phyloP scores from a whole-genome alignment of 2,329 filamentous ascomycete genomes.

The Acephala macrosclerotiorum region DNA sequence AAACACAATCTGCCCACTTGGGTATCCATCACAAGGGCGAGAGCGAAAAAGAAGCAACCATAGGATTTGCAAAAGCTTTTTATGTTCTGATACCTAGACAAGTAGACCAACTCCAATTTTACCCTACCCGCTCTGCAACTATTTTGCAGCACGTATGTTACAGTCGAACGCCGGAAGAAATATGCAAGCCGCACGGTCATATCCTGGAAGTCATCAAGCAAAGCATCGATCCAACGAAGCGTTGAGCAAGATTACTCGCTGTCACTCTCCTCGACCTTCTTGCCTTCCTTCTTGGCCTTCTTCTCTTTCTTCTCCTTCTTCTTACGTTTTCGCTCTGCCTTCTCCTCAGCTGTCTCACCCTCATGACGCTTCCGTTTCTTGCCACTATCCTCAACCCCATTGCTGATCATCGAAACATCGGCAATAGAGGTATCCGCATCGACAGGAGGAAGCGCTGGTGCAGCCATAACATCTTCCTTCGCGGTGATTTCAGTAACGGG shows the following conservation, averaged over 20 bases:
- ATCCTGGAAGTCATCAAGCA: conserved; percentile 41
- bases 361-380: conserved; percentile 85
- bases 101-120: conserved; percentile 31
- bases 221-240: conserved; percentile 13
- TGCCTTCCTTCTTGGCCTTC: conserved; percentile 54
- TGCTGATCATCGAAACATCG: conserved; percentile 58
- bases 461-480: conserved; percentile 48
- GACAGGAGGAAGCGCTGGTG: conserved; percentile 47
- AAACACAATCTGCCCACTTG: neutral
- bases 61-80: neutral
- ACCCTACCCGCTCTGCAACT: conserved; percentile 30
- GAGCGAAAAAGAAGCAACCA: neutral
- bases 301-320: conserved; percentile 61
- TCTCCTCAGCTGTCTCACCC: conserved; percentile 75
- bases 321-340: conserved; percentile 58
- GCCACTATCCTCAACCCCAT: conserved; percentile 62
- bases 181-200: conserved; percentile 28
- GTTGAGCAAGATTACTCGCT: conserved; percentile 51
- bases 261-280: conserved; percentile 47
- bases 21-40: neutral
- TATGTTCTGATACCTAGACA: neutral
- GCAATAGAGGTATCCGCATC: conserved; percentile 52
- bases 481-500: conserved; percentile 48
- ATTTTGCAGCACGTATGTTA: conserved; percentile 37
- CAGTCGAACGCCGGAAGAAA: conserved; percentile 34